These are phyloP conservation scores for Scheffersomyces cryptocercus DNA, from an alignment of 1,139 yeast genomes.

Conservation along the genomic window DNA sequence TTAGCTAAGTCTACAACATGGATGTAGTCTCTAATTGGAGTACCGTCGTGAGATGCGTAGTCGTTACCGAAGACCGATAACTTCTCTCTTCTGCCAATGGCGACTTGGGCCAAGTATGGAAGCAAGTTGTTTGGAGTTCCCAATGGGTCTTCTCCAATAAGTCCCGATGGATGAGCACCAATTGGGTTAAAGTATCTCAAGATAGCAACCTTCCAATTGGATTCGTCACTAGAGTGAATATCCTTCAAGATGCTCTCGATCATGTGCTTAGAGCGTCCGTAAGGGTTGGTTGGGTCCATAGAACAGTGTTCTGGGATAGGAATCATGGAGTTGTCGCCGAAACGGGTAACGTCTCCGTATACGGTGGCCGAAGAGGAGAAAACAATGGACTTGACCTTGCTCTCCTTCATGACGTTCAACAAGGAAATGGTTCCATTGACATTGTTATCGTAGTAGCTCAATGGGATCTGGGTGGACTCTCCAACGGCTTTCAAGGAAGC, in stretches of 20 bases:
- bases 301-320: constrained; percentile 84
- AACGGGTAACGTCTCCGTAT: constrained; percentile 79
- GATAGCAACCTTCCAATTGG: constrained; percentile 60
- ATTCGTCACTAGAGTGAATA: constrained; percentile 47
- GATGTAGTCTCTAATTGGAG: constrained; percentile 80
- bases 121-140: constrained; percentile 77
- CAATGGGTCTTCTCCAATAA: constrained; percentile 77
- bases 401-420: constrained; percentile 51
- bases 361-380: constrained; percentile 84
- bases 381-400: constrained; percentile 59
- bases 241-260: constrained; percentile 67
- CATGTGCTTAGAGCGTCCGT: constrained; percentile 69
- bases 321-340: constrained; percentile 57
- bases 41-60: constrained; percentile 72
- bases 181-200: constrained; percentile 80
- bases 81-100: constrained; percentile 69
- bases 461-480: constrained; percentile 74
- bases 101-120: constrained; percentile 78
- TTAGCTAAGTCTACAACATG: constrained; percentile 82
- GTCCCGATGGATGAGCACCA: constrained; percentile 83
- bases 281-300: constrained; percentile 73
- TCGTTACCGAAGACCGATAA: constrained; percentile 67
- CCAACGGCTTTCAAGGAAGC: constrained; percentile 90
- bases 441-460: constrained; percentile 69
- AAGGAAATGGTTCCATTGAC: constrained; percentile 65